A percentile compares a stretch with the other conserved stretches of the same genome.
Evolutionary conservation across 108 stramenopile species (phyloP).

Genomic region (Nitzschia sp.): DNA sequence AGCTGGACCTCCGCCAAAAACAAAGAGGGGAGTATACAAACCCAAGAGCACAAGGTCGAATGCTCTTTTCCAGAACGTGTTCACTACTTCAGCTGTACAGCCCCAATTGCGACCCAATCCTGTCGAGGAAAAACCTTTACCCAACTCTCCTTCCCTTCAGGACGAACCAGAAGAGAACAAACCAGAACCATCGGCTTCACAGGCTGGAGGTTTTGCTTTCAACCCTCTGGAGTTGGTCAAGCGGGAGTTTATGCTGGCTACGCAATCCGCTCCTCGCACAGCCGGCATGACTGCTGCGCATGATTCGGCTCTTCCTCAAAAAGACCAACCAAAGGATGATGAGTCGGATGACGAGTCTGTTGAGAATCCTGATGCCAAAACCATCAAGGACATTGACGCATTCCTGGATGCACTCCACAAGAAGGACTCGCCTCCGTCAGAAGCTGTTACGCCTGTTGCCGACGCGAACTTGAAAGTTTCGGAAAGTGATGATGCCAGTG

Average conservation of each 20-base stretch:
- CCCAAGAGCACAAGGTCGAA: not conserved
- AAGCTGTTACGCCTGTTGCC: not conserved
- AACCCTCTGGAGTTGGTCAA: constrained; percentile 1
- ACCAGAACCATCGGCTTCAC: constrained; percentile 3
- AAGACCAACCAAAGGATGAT: constrained; percentile 3
- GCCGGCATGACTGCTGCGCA: not conserved
- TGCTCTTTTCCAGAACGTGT: constrained; percentile 19
- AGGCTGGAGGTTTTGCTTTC: not conserved
- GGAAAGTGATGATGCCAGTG: not conserved
- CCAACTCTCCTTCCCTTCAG: not conserved
- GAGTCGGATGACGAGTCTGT: constrained; percentile 1
- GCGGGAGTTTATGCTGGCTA: constrained; percentile 10
- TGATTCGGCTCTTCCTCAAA: not conserved
- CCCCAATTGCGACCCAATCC: constrained; percentile 1
- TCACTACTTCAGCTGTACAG: constrained; percentile 1
- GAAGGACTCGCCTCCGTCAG: not conserved
- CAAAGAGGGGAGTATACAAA: too few species aligned
- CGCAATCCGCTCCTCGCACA: constrained; percentile 7
- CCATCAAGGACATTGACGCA: constrained; percentile 23
- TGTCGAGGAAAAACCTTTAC: not conserved
- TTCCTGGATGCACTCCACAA: constrained; percentile 18
- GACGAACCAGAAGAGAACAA: constrained; percentile 11
- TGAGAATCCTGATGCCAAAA: constrained; percentile 28
- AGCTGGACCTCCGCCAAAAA: too few species aligned
- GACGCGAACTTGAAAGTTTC: not conserved